A percentile compares a stretch with the other conserved stretches of the same genome.
phyloP scores from a whole-genome alignment of 2,329 filamentous ascomycete genomes.

The Colletotrichum neosansevieriae region DNA sequence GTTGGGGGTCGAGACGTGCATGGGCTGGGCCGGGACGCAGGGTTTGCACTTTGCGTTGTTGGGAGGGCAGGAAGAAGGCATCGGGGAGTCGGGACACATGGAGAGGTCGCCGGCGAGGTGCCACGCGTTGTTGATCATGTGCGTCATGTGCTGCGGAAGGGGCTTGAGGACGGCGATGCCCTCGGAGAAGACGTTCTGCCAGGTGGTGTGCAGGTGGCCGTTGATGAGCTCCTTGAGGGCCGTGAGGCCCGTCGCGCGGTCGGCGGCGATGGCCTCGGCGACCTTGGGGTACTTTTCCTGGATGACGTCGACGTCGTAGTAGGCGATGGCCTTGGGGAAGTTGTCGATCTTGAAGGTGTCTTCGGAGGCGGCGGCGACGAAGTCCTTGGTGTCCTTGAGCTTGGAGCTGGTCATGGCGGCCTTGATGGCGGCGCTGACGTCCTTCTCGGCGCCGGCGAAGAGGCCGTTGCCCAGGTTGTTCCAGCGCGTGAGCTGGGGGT shows the following conservation, averaged over 20 bases:
- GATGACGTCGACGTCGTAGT: constrained; percentile 77
- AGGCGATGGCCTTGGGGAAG: constrained; percentile 76
- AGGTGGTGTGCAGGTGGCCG: constrained; percentile 85
- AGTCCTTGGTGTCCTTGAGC: constrained; percentile 67
- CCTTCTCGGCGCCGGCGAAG: constrained; percentile 76
- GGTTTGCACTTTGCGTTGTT: constrained; percentile 80
- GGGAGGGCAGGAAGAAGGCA: constrained; percentile 85
- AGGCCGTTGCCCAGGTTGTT: constrained; percentile 78
- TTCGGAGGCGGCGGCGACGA: constrained; percentile 71
- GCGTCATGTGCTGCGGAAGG: constrained; percentile 78
- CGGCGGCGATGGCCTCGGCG: constrained; percentile 69
- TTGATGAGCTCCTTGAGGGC: constrained; percentile 82
- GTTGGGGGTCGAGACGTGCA: constrained; percentile 75
- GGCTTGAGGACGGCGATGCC: constrained; percentile 89
- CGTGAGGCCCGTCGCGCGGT: constrained; percentile 70
- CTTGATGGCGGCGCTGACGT: constrained; percentile 73
- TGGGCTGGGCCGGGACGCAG: constrained; percentile 74
- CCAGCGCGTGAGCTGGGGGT: constrained; percentile 79
- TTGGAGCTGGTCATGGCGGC: constrained; percentile 68
- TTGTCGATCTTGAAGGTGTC: constrained; percentile 75
- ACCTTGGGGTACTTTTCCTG: constrained; percentile 75
- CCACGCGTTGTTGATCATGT: constrained; percentile 76
- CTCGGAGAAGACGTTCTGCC: constrained; percentile 81
- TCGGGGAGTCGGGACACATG: constrained; percentile 78
- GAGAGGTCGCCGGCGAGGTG: constrained; percentile 81